Percentiles rank a stretch among this genome's conserved stretches.
Evolutionary conservation across 257 asterid genomes (phyloP).

Genomic region (Capsicum rhomboideum): DNA sequence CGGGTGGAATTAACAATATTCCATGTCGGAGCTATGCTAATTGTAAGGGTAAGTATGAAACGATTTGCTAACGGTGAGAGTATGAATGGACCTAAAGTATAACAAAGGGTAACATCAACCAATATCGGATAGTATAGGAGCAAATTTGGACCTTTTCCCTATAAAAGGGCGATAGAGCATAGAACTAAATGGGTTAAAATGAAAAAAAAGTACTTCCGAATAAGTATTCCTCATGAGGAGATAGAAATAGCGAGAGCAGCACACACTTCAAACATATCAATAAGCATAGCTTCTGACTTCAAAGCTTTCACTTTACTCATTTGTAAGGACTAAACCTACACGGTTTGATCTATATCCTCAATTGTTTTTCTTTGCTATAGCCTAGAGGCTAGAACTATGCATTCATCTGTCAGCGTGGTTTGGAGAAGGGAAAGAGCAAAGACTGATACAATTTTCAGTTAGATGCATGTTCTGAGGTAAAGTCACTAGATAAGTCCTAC

Average conservation of each 20-base stretch:
- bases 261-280: not conserved
- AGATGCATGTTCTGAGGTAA: not conserved
- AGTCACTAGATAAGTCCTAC: not conserved
- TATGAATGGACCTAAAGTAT: not conserved
- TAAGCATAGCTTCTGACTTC: not conserved
- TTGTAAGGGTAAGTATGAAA: not conserved
- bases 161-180: not conserved
- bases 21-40: not conserved
- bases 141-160: not conserved
- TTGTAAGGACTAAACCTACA: not conserved
- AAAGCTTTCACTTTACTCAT: not conserved
- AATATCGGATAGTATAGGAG: not conserved
- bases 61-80: not conserved
- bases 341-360: not conserved
- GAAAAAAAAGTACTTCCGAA: not conserved
- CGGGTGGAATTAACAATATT: too few species aligned
- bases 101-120: not conserved
- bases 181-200: not conserved
- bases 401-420: not conserved
- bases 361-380: not conserved
- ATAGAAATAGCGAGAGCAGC: not conserved
- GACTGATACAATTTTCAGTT: not conserved
- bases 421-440: not conserved
- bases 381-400: not conserved
- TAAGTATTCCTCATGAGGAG: not conserved